Conservation (phyloP, 257 asterid species). For the Scutellaria barbata region DNA sequence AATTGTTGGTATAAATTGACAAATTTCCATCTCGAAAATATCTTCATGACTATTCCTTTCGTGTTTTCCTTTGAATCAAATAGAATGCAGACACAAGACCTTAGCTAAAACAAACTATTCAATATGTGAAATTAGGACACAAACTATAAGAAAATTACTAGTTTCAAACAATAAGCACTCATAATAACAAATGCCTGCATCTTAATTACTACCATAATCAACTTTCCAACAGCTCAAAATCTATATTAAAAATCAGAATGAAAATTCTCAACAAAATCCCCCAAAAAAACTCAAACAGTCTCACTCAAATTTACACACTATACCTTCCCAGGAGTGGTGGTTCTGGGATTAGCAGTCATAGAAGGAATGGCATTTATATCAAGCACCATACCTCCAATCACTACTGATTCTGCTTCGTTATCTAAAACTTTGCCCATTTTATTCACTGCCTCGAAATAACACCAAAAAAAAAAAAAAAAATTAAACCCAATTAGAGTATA, state of each 20-base stretch:
- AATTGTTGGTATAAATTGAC: not conserved
- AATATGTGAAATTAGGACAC: not conserved
- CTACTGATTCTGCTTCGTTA: slow-evolving; percentile 54
- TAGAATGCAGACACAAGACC: not conserved
- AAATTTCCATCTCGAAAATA: not conserved
- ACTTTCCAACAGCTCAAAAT: not conserved
- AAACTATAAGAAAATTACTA: not conserved
- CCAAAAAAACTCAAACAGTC: not conserved
- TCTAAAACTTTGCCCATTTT: slow-evolving; percentile 28
- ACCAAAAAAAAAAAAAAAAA: not conserved
- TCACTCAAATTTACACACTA: not conserved
- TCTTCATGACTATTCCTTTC: not conserved
- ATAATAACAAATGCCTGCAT: not conserved
- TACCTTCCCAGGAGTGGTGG: slow-evolving; percentile 97
- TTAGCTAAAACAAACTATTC: not conserved
- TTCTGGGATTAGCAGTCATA: slow-evolving; percentile 62
- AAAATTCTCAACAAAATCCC: not conserved
- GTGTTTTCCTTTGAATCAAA: not conserved
- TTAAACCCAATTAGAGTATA: not conserved
- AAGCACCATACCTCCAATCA: slow-evolving; percentile 93
- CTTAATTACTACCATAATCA: not conserved
- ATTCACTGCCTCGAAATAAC: not conserved
- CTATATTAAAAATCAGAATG: no score
- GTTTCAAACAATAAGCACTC: not conserved
- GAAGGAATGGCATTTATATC: slow-evolving; percentile 81